Evolutionary conservation across 2,329 filamentous ascomycete species (phyloP), one percentile per base, ranked within the genome.

Genomic region (Colletotrichum ledebouriae): DNA sequence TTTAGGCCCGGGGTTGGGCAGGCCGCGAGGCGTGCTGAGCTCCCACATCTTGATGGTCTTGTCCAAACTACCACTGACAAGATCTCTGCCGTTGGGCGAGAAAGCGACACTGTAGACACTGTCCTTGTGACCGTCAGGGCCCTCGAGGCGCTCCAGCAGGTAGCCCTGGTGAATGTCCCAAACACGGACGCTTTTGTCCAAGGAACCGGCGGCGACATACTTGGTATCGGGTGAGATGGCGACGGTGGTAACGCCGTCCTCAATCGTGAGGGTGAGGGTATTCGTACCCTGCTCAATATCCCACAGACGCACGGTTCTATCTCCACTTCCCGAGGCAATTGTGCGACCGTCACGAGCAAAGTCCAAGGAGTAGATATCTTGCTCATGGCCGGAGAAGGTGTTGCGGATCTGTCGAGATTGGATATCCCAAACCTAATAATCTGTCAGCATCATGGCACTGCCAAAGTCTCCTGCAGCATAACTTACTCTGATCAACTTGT

Each of bases 41-140:
- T 98, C 94, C 94, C 96, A 99, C 92, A 98, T 97, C 85, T 98
- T 97, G 85, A 98, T 98, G 0, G 95, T 98, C 86, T 97, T 97
- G 79, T 99, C 96, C 73, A 98, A 84, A 86, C 92, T 97, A 71
- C 96, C 96, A 75, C 92, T 97, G 76, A 98, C 95, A 46, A 99
- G 90, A 73, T 97, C 93, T 75, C 94, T 92, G 70, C 95, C 95
- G 74, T 92, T 95, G 33, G 96, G 96, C 13, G 94, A 94, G 80
- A 99, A 99, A 0, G 96, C 95, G 22, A 99, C 96, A 12, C 92
- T 95, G 80, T 98, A 98, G 22, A 98, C 96, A 74, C 93, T 97
- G 71, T 99, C 96, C 81, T 97, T 97, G 84, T 98, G 96, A 12
- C 96, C 96, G 71, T 97, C 93, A 5, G 94, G 91, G 17, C 94